Percentiles rank a stretch among this genome's conserved stretches.
Conservation (phyloP, 208 protist genomes). For the Trichomonas gallinae region DNA sequence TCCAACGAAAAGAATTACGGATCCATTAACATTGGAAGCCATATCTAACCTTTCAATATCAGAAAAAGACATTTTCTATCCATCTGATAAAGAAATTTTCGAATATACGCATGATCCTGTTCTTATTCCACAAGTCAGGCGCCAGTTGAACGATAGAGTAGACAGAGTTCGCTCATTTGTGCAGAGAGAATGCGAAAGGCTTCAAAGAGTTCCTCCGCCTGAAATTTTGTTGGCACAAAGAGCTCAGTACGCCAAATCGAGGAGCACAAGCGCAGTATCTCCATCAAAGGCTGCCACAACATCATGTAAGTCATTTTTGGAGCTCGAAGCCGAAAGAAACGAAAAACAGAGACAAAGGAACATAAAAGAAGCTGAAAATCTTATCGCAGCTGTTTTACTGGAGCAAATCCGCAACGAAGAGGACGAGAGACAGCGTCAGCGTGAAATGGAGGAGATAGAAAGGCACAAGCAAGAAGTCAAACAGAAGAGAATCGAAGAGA, state of each 20-base stretch:
- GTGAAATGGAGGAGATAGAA: not conserved
- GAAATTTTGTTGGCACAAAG: not conserved
- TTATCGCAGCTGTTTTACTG: not conserved
- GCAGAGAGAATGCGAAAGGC: not conserved
- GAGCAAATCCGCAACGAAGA: not conserved
- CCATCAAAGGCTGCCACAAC: too few relatives aligned
- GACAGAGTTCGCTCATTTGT: not conserved
- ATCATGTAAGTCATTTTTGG: not conserved
- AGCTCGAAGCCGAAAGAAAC: not conserved
- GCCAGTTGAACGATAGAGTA: not conserved
- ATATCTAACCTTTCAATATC: not conserved
- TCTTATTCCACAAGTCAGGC: not conserved
- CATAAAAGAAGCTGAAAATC: not conserved
- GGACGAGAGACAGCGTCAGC: not conserved
- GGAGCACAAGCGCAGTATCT: too few relatives aligned
- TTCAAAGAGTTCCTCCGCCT: not conserved
- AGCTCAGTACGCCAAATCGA: not conserved
- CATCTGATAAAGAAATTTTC: not conserved
- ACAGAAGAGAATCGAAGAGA: not conserved
- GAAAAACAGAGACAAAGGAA: not conserved
- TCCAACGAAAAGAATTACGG: not conserved
- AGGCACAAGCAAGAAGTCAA: not conserved
- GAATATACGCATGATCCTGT: not conserved
- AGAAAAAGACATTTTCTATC: not conserved
- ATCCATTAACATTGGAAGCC: not conserved